Evolutionary conservation across 2,329 filamentous ascomycete species (phyloP).

Genomic region (Pseudogymnoascus sp.): DNA sequence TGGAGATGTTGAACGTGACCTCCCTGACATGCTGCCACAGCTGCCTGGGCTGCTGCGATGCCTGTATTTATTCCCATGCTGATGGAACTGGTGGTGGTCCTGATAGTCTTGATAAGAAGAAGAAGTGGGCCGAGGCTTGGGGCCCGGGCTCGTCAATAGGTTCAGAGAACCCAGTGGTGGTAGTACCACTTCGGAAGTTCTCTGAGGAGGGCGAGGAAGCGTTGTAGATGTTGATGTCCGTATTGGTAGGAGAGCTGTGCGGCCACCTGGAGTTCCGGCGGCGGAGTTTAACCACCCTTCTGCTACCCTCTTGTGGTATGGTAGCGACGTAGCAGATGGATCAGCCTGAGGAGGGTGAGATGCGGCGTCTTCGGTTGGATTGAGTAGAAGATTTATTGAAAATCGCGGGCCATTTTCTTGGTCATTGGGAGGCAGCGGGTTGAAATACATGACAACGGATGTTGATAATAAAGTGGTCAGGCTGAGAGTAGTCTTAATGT

Average conservation of each 20-base stretch:
- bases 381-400: not conserved
- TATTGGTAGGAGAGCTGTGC: no score
- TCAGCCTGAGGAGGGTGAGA: not conserved
- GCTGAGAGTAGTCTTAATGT: not conserved
- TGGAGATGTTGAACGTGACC: not conserved
- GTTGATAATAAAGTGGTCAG: not conserved
- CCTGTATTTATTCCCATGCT: not conserved
- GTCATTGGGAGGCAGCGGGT: not conserved
- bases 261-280: no score
- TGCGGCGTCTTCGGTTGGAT: not conserved
- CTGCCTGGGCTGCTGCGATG: not conserved
- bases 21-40: not conserved
- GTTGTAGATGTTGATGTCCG: no score
- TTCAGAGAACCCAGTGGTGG: not conserved
- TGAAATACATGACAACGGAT: not conserved
- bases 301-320: no score
- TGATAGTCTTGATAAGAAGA: not conserved
- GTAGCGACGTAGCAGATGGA: no score
- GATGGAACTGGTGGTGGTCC: not conserved
- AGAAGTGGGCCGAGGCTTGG: not conserved
- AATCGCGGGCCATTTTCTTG: not conserved
- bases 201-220: not conserved
- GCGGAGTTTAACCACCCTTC: no score
- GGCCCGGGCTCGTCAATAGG: not conserved
- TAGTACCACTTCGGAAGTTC: not conserved